Conservation (phyloP, 805 yeast genomes). For the Grigorovia yakushimaensis region DNA sequence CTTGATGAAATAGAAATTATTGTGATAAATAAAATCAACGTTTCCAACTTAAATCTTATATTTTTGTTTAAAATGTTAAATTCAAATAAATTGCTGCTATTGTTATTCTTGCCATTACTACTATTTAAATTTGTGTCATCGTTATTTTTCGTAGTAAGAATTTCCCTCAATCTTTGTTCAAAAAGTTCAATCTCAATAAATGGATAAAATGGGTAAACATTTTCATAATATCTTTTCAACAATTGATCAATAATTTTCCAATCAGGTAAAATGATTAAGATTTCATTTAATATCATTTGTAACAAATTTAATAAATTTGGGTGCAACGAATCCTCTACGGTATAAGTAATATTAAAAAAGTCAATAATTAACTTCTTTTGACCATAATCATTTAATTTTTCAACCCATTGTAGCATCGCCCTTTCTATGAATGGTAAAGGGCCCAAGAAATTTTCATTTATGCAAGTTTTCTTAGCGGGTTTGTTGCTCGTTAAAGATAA, state of each 20-base stretch:
- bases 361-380: conserved; percentile 8
- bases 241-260: conserved; percentile 5
- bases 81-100: conserved; percentile 4
- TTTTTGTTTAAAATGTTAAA: conserved; percentile 7
- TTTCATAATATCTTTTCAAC: conserved; percentile 11
- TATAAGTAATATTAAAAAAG: conserved; percentile 8
- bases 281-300: conserved; percentile 8
- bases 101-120: too few relatives aligned
- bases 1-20: conserved; percentile 7
- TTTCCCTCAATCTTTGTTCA: conserved; percentile 4
- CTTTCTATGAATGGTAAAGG: conserved; percentile 12
- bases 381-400: conserved; percentile 3
- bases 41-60: conserved; percentile 9
- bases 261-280: conserved; percentile 8
- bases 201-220: conserved; percentile 18
- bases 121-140: not conserved
- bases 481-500: conserved; percentile 1
- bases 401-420: conserved; percentile 11
- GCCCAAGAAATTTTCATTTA: conserved; percentile 1
- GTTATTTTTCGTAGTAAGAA: conserved; percentile 1
- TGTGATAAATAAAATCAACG: conserved; percentile 6
- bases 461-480: not conserved
- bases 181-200: conserved; percentile 11
- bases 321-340: conserved; percentile 9
- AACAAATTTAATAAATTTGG: conserved; percentile 5